phyloP scores from a whole-genome alignment of 2,329 filamentous ascomycete genomes.

The Lachnellula cervina region DNA sequence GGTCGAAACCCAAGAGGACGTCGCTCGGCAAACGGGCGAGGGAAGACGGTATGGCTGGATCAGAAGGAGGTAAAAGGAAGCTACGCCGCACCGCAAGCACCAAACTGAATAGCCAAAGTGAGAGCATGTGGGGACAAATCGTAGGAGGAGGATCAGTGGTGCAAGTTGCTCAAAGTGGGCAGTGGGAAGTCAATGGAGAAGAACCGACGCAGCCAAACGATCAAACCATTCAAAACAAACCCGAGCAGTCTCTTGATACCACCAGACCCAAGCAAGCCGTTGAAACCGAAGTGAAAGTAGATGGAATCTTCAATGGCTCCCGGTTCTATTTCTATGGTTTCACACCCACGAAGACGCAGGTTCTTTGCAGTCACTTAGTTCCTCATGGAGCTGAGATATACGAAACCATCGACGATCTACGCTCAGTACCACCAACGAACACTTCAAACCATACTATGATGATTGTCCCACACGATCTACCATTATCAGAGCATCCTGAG shows the following conservation, averaged over 20 bases:
- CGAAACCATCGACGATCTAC: conserved; percentile 18
- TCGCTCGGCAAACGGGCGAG: conserved; percentile 56
- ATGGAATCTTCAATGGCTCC: conserved; percentile 39
- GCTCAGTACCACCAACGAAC: background rate
- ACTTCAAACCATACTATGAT: conserved; percentile 27
- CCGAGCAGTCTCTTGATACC: background rate
- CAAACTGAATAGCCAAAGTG: conserved; percentile 73
- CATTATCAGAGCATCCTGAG: conserved; percentile 26
- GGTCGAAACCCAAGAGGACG: conserved; percentile 41
- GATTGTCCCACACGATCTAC: conserved; percentile 42
- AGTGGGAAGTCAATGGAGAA: conserved; percentile 23
- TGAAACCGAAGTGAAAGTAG: conserved; percentile 10
- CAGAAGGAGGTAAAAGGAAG: conserved; percentile 66
- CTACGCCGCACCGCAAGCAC: conserved; percentile 82
- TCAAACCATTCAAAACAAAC: background rate
- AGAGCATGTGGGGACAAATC: conserved; percentile 89
- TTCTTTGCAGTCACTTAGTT: conserved; percentile 33
- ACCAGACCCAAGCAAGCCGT: conserved; percentile 8
- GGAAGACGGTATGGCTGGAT: conserved; percentile 40
- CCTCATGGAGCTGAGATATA: conserved; percentile 33
- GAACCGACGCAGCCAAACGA: conserved; percentile 1
- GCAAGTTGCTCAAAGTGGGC: conserved; percentile 27
- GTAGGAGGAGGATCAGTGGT: conserved; percentile 44
- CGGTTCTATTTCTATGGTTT: conserved; percentile 41
- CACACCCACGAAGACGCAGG: conserved; percentile 33